Percentiles rank a stretch among this genome's conserved stretches.
Conservation (phyloP, 371 early-diverging fungal species). For the Nematocida ironsii region DNA sequence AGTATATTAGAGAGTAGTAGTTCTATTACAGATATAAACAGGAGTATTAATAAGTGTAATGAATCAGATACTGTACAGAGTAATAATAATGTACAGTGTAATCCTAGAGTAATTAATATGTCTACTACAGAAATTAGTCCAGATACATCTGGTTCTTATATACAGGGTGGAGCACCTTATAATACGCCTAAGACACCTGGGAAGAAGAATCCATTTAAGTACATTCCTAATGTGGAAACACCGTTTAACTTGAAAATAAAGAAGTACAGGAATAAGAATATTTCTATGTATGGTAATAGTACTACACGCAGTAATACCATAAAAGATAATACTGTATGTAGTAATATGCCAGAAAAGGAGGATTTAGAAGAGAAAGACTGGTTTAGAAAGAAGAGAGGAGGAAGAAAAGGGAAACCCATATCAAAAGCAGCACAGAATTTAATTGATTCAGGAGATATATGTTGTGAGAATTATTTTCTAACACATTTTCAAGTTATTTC, state of each 20-base stretch:
- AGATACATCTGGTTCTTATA: no score
- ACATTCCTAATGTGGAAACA: slow-evolving; percentile 44
- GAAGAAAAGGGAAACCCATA: slow-evolving; percentile 20
- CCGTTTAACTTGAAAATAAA: slow-evolving; percentile 48
- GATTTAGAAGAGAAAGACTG: slow-evolving; percentile 31
- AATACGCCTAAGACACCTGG: slow-evolving; percentile 40
- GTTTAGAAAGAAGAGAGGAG: slow-evolving; percentile 48
- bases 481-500: slow-evolving; percentile 16
- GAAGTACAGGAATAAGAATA: background rate
- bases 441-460: background rate
- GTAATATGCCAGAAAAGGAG: background rate
- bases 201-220: slow-evolving; percentile 42
- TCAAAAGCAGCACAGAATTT: background rate
- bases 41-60: no score
- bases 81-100: no score
- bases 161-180: no score
- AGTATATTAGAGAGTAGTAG: no score
- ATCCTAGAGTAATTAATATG: no score
- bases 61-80: no score
- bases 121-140: no score
- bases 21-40: no score
- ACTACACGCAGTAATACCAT: slow-evolving; percentile 1
- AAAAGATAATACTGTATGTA: background rate
- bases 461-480: slow-evolving; percentile 1
- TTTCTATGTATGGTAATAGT: background rate